Conservation (phyloP, 768 basidiomycete species). For the Pleurotus sapidus region DNA sequence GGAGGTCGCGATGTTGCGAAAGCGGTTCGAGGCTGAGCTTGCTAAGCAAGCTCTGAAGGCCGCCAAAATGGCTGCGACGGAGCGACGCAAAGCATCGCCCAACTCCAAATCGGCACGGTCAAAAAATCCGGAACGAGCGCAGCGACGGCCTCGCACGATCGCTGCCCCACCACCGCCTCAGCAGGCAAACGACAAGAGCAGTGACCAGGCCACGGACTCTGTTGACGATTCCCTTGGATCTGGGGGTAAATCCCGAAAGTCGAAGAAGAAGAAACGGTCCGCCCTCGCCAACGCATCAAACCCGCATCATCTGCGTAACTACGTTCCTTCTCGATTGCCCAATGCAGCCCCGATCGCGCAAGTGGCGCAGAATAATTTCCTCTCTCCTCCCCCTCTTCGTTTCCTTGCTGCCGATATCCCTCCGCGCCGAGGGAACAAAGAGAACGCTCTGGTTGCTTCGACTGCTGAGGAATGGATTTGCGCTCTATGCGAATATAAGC, state of each 20-base stretch:
- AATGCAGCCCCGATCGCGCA: slow-evolving; percentile 40
- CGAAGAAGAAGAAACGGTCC: slow-evolving; percentile 93
- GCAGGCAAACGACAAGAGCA: slow-evolving; percentile 16
- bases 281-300: slow-evolving; percentile 91
- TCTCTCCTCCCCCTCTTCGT: slow-evolving; percentile 60
- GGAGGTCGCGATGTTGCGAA: slow-evolving; percentile 63
- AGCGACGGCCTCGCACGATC: slow-evolving; percentile 30
- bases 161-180: slow-evolving; percentile 10
- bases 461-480: slow-evolving; percentile 90
- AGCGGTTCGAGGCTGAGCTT: slow-evolving; percentile 72
- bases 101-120: slow-evolving; percentile 21
- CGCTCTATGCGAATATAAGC: slow-evolving; percentile 86
- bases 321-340: slow-evolving; percentile 82
- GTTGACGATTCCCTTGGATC: slow-evolving; percentile 30
- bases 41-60: slow-evolving; percentile 65
- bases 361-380: slow-evolving; percentile 36
- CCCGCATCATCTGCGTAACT: slow-evolving; percentile 93
- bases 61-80: slow-evolving; percentile 47
- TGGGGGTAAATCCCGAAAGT: slow-evolving; percentile 27
- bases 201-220: slow-evolving; percentile 33
- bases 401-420: slow-evolving; percentile 72
- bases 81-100: slow-evolving; percentile 22
- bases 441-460: slow-evolving; percentile 10
- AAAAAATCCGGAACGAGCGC: slow-evolving; percentile 36
- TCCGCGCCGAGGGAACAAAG: slow-evolving; percentile 29